Evolutionary conservation across 345 rosid species (phyloP), one percentile per base, ranked within the genome.

Genomic region (Boechera retrofracta): DNA sequence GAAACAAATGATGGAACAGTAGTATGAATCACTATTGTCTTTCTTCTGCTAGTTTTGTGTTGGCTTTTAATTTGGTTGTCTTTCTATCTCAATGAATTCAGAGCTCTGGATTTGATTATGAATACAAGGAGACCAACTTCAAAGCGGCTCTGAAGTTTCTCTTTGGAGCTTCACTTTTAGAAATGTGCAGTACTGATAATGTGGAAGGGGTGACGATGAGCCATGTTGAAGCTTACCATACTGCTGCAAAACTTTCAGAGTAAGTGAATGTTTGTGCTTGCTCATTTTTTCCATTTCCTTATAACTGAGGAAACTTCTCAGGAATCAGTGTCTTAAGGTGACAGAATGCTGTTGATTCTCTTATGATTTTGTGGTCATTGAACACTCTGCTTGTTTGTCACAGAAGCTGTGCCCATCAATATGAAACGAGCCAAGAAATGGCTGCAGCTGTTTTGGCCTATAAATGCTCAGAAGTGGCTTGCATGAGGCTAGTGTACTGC

Each of bases 381-480:
- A 74, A 62, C 35, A 78, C 57, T 60, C 55, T 66, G 28, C 44
- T 67, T 79, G 58, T 61, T 66, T 72, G 55, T 80, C 28, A 52
- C 89, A 93, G 94, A 82, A 86, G 68, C 64, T 89, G 92, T 82
- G 96, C 94, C 68, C 79, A 59, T 56, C 91, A 85, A 75, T 91
- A 87, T 83, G 97, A 89, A 81, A 77, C 70, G 58, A 74, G 70
- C 36, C 61, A 67, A 47, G 91, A 91, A 71, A 85, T 85, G 97
- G 88, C 88, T 76, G 83, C 88, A 83, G 90, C 94, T 84, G 83
- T 93, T 75, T 83, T 89, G 88, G 96, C 91, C 61, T 89, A 85
- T 83, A 93, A 93, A 84, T 89, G 98, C 83, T 79, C 84, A 84
- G 97, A 93, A 77, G 90, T 89, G 65, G 93, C 94, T 42, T 85